Conservation (phyloP, 2,329 filamentous ascomycete genomes). For the Trichoderma sp. region DNA sequence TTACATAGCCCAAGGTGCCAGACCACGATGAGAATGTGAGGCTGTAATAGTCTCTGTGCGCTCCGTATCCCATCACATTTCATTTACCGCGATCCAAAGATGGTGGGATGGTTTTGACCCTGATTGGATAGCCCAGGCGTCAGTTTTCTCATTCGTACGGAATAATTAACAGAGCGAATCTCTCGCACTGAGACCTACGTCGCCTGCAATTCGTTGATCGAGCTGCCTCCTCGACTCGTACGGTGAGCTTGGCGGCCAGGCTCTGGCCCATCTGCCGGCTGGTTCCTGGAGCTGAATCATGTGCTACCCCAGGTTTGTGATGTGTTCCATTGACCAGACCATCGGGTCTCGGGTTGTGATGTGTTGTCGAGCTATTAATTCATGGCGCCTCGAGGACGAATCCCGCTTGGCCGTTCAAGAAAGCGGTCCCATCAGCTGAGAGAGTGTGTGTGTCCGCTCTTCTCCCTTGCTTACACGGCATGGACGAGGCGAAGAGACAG, state of each 20-base stretch:
- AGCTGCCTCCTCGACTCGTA: not conserved
- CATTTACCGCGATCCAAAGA: not conserved
- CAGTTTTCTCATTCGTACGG: not conserved
- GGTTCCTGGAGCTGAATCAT: conserved; percentile 2
- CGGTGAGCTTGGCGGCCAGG: not conserved
- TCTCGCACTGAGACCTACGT: not conserved
- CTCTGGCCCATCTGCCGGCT: not conserved
- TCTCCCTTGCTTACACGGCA: not conserved
- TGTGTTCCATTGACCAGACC: not conserved
- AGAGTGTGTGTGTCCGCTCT: not conserved
- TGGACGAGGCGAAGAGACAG: not conserved
- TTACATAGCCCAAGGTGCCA: not conserved
- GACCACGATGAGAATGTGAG: not conserved
- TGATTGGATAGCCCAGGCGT: not conserved
- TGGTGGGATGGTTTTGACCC: not conserved
- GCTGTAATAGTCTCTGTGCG: not conserved
- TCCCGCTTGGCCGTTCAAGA: not conserved
- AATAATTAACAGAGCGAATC: not conserved
- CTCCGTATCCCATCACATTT: not conserved
- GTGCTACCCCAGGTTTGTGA: conserved; percentile 1
- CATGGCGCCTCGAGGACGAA: not conserved
- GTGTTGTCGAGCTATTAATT: not conserved
- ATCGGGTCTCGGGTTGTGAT: not conserved
- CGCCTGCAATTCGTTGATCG: not conserved
- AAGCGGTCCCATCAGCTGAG: not conserved